Evolutionary conservation across 2,329 filamentous ascomycete species (phyloP).

Genomic region (Talaromyces verruculosus): DNA sequence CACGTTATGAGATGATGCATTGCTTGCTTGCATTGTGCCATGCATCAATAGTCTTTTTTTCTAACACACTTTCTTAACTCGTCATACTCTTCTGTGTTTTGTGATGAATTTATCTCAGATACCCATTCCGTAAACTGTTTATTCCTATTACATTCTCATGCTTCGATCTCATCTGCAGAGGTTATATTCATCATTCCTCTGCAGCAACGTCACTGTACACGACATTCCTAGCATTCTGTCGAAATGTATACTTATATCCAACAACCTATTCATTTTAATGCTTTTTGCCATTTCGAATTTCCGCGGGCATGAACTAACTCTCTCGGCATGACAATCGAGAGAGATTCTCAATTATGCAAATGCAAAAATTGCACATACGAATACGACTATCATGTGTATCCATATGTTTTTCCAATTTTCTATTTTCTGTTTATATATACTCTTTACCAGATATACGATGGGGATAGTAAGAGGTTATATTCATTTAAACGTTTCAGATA

Average conservation of each 20-base stretch:
- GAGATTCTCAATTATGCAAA: background rate
- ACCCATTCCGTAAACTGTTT: slow-evolving; percentile 17
- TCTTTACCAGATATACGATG: slow-evolving; percentile 8
- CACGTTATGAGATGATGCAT: background rate
- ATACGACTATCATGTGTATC: slow-evolving; percentile 3
- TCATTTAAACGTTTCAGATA: background rate
- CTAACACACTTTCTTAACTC: slow-evolving; percentile 1
- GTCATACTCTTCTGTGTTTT: slow-evolving; percentile 12
- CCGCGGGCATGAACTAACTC: background rate
- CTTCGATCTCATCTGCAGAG: background rate
- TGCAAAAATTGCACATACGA: slow-evolving; percentile 2
- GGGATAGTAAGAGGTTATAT: background rate
- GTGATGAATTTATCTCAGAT: slow-evolving; percentile 18
- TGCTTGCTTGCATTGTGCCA: background rate
- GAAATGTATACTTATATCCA: slow-evolving; percentile 1
- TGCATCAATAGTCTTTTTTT: slow-evolving; percentile 5
- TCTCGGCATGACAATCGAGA: background rate
- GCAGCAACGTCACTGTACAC: background rate
- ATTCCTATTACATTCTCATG: background rate
- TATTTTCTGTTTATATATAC: slow-evolving; percentile 1
- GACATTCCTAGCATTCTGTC: background rate
- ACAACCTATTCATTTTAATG: background rate
- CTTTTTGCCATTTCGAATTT: background rate
- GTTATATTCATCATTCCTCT: no score
- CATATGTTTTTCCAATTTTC: background rate